Base-by-base conservation (phyloP, 1,284 basidiomycete species). In the Amylostereum chailletii region DNA sequence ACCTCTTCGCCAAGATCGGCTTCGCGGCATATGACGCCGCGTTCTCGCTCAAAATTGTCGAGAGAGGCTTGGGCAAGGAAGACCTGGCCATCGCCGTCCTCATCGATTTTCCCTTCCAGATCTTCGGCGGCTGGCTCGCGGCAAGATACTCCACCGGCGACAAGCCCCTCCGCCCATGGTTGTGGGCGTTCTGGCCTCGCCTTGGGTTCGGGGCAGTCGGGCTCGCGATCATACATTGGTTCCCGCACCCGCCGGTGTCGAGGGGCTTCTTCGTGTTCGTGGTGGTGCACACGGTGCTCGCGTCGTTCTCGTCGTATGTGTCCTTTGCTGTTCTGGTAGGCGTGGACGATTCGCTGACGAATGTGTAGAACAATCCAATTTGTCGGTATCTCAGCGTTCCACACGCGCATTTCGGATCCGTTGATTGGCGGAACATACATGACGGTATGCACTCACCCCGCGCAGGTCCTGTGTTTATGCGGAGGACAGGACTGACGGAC, bases 71-170 rank as follows among this genome's bases (percentile, higher is more conserved):
- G 42, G 87, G 84, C 49, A 89, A 94, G 46, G 96, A 99, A 70
- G 96, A 99, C 60, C 77, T 99, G 36, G 94, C 96, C 3, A 76
- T 96, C 29, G 89, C 93, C 2, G 94, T 96, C 33, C 79, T 99
- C 46, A 90, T 99, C 59, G 96, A 99, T 67, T 99, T 99, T 58
- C 96, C 96, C 1, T 96, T 96, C 69, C 95, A 99, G 70, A 92
- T 99, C 51, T 65, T 92, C 51, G 94, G 93, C 36, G 95, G 95
- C 8, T 99, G 92, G 83, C 74, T 96, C n/a, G 93, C 94, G 0
- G 96, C 93, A 2, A 83, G 84, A 58, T 98, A 94, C 93, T 87
- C 90, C 2, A 73, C 80, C 49, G 90, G 89, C 2, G 76, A 83
- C 47, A 75, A 72, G 45, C 87, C 87, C 9, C 72, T 93, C 31